Percentiles rank a stretch among this genome's conserved stretches.
phyloP scores from a whole-genome alignment of 768 basidiomycete genomes.

The Pulveroboletus sp. region DNA sequence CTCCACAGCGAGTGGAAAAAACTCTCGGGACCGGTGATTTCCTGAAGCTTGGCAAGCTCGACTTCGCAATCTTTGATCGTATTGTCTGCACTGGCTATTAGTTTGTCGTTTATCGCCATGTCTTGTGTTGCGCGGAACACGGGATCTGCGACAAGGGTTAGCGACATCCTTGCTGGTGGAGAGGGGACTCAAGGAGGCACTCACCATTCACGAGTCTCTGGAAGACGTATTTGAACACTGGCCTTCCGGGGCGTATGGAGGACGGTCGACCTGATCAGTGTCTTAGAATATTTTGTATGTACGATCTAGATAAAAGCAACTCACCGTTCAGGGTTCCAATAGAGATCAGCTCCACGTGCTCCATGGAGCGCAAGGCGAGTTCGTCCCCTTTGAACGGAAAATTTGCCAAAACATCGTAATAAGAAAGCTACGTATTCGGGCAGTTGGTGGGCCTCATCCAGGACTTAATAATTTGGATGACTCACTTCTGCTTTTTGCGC shows the following conservation, averaged over 20 bases:
- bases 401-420: slow-evolving; percentile 74
- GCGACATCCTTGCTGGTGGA: not conserved
- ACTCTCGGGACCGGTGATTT: slow-evolving; percentile 50
- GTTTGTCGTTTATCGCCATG: slow-evolving; percentile 70
- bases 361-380: slow-evolving; percentile 72
- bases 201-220: slow-evolving; percentile 72
- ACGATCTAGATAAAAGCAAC: slow-evolving; percentile 1
- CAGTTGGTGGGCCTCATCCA: not conserved
- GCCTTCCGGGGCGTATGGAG: slow-evolving; percentile 83
- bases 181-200: slow-evolving; percentile 5
- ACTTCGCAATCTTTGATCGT: slow-evolving; percentile 69
- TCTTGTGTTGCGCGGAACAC: slow-evolving; percentile 80
- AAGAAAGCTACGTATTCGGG: slow-evolving; percentile 52
- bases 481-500: slow-evolving; percentile 60
- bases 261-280: slow-evolving; percentile 65
- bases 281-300: not conserved
- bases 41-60: slow-evolving; percentile 65
- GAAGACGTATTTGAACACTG: slow-evolving; percentile 84
- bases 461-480: slow-evolving; percentile 11
- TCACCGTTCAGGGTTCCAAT: slow-evolving; percentile 73
- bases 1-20: slow-evolving; percentile 40
- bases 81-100: slow-evolving; percentile 52
- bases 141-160: slow-evolving; percentile 44
- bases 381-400: slow-evolving; percentile 94
- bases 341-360: slow-evolving; percentile 82